Conservation (phyloP, 1,284 basidiomycete genomes). For the Tremellales sp. region DNA sequence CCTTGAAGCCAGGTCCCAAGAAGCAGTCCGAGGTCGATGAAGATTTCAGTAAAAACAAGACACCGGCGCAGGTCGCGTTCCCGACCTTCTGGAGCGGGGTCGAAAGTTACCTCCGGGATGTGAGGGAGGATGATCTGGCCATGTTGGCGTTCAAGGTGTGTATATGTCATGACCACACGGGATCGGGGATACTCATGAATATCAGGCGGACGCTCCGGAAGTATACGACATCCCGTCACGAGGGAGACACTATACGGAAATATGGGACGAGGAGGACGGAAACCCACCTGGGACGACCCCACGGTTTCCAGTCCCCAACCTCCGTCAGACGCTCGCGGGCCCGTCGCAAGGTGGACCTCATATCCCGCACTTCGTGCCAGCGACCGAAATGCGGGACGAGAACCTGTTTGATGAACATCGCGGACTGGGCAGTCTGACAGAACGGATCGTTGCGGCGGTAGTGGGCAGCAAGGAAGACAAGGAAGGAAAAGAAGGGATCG, state of each 20-base stretch:
- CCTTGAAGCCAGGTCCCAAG: constrained; percentile 71
- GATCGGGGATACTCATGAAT: constrained; percentile 1
- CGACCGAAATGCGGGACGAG: constrained; percentile 38
- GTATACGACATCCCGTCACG: constrained; percentile 80
- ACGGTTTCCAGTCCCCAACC: constrained; percentile 32
- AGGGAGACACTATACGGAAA: constrained; percentile 80
- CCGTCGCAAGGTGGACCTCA: constrained; percentile 2
- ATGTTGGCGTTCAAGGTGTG: constrained; percentile 74
- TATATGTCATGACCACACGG: constrained; percentile 2
- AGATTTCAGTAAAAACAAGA: constrained; percentile 78
- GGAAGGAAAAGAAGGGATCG: constrained; percentile 54
- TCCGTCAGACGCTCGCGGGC: constrained; percentile 21
- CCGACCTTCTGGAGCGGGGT: constrained; percentile 75
- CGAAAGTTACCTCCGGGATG: constrained; percentile 77
- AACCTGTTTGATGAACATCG: constrained; percentile 39
- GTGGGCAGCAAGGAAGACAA: constrained; percentile 53
- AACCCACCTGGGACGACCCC: constrained; percentile 33
- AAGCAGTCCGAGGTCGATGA: constrained; percentile 74
- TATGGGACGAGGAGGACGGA: constrained; percentile 88
- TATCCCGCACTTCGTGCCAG: constrained; percentile 30
- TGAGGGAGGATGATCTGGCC: constrained; percentile 86
- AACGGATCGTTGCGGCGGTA: constrained; percentile 66
- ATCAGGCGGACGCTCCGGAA: constrained; percentile 68
- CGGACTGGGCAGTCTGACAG: constrained; percentile 43
- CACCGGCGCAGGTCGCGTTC: constrained; percentile 55